These are phyloP conservation scores for Cyclospora cayetanensis DNA, from an alignment of 169 alveolate genomes.

Conservation along the genomic window DNA sequence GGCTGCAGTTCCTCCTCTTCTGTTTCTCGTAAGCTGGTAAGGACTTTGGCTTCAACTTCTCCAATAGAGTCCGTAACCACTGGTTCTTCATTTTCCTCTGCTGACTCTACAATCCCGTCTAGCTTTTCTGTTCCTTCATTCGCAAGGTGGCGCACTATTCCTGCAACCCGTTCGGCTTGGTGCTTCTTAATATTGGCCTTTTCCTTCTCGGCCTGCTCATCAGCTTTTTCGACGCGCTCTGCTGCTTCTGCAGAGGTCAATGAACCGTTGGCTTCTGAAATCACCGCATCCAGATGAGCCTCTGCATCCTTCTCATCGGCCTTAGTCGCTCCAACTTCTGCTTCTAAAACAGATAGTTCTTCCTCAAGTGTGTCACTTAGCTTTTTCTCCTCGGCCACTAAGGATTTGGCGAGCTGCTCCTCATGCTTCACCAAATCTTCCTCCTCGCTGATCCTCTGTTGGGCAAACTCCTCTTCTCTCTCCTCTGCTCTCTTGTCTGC, in stretches of 20 bases:
- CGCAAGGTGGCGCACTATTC: neutral
- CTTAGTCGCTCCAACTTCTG: slow-evolving; percentile 27
- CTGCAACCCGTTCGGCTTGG: neutral
- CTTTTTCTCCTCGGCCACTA: neutral
- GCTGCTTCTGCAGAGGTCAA: neutral
- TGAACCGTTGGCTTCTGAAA: neutral
- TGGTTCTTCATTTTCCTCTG: neutral
- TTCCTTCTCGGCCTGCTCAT: neutral
- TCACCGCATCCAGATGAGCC: neutral
- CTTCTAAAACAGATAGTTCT: slow-evolving; percentile 10
- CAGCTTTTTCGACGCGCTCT: neutral
- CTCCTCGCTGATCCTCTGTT: neutral
- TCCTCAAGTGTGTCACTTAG: neutral
- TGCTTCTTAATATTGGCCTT: neutral
- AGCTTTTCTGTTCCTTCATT: neutral
- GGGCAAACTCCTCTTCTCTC: neutral
- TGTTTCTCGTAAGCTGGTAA: neutral
- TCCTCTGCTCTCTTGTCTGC: neutral
- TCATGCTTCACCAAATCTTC: neutral
- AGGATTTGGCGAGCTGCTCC: neutral
- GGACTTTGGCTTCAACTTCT: neutral
- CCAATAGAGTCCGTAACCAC: neutral
- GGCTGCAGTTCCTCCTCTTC: slow-evolving; percentile 15
- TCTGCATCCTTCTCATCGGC: slow-evolving; percentile 6
- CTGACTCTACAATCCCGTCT: neutral